These are phyloP conservation scores for Conticribra weissflogii DNA, from an alignment of 108 stramenopile genomes.

Conservation along the genomic window DNA sequence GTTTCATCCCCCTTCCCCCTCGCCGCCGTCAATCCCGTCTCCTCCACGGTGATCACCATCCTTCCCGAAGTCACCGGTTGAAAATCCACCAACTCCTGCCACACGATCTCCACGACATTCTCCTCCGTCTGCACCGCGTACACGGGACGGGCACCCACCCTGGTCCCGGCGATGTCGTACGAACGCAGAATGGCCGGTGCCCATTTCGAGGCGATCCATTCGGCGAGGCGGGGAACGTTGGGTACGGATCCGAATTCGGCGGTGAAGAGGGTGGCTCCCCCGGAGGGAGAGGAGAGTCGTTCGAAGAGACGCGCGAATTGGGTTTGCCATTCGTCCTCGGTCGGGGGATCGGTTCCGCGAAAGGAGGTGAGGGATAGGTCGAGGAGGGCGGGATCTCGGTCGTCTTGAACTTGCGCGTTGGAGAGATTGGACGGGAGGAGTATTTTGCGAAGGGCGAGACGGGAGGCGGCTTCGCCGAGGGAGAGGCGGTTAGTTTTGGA, in stretches of 20 bases:
- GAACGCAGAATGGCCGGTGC: constrained; percentile 80
- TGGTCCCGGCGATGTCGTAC: constrained; percentile 84
- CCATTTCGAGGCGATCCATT: constrained; percentile 87
- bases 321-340: constrained; percentile 62
- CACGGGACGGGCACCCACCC: constrained; percentile 76
- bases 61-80: constrained; percentile 65
- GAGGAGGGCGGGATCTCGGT: too few species aligned
- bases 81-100: constrained; percentile 80
- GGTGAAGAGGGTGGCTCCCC: constrained; percentile 55
- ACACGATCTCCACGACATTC: constrained; percentile 65
- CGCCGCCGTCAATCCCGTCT: constrained; percentile 59
- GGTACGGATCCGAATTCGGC: constrained; percentile 65
- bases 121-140: constrained; percentile 52
- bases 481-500: constrained; percentile 64
- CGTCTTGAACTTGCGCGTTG: too few species aligned
- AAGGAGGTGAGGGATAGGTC: constrained; percentile 70
- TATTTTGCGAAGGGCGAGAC: constrained; percentile 48
- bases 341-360: constrained; percentile 52
- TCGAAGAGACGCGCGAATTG: constrained; percentile 62
- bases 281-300: constrained; percentile 21
- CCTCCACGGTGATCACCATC: constrained; percentile 63
- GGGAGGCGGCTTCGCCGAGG: constrained; percentile 65
- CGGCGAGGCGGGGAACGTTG: constrained; percentile 64
- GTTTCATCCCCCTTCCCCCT: constrained; percentile 69
- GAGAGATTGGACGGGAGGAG: too few species aligned